These are phyloP conservation scores for Oryza nivara DNA, from an alignment of 176 grass and related monocot species.

Conservation along the genomic window DNA sequence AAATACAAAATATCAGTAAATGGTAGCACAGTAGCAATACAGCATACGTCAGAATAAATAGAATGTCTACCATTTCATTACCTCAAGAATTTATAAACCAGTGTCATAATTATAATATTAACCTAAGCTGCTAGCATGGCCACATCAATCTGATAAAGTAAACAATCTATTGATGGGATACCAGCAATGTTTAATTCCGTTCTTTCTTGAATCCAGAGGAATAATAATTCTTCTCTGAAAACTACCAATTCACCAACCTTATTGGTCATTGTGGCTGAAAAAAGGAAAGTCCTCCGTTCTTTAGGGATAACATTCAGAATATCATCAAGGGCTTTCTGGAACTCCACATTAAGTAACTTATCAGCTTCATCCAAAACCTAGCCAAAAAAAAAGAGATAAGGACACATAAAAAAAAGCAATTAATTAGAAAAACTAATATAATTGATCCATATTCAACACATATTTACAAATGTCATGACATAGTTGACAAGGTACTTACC, in stretches of 20 bases:
- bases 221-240: neutral
- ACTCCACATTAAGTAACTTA: conserved; percentile 90
- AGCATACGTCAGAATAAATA: neutral
- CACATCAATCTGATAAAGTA: neutral
- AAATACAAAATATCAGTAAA: conserved; percentile 9
- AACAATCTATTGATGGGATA: neutral
- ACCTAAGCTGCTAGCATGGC: neutral
- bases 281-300: conserved; percentile 83
- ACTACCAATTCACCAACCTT: conserved; percentile 56
- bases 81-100: conserved; percentile 5
- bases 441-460: neutral
- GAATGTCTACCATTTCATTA: neutral
- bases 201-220: neutral
- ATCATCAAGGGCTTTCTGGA: conserved; percentile 91
- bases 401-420: conserved; percentile 30
- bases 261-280: conserved; percentile 96
- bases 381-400: conserved; percentile 20
- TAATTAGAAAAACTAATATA: neutral
- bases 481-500: neutral
- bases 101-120: neutral
- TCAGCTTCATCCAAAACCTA: conserved; percentile 96
- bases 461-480: neutral
- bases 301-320: conserved; percentile 92
- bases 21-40: neutral
- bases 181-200: neutral